A percentile compares a stretch with the other conserved stretches of the same genome.
Conservation (phyloP, 306 rosid genomes). For the Inga oerstediana region DNA sequence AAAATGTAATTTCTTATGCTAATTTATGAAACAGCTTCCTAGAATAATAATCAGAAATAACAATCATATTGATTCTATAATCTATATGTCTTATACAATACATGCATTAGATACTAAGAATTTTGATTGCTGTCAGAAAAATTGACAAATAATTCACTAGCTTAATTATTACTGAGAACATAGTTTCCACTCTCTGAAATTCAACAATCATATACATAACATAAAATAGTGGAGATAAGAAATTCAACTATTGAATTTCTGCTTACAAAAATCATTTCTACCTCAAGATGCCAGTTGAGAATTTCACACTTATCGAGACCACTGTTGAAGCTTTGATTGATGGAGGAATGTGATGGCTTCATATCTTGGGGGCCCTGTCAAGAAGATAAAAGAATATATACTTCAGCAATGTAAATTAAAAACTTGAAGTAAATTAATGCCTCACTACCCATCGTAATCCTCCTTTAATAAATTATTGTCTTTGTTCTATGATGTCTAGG, state of each 20-base stretch:
- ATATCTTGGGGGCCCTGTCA: conserved; percentile 56
- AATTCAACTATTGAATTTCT: background rate
- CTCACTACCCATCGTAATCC: background rate
- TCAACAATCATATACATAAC: too few relatives aligned
- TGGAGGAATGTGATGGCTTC: conserved; percentile 79
- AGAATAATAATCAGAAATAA: too few relatives aligned
- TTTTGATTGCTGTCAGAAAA: too few relatives aligned
- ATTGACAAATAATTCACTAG: too few relatives aligned
- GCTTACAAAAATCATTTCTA: conserved; percentile 17
- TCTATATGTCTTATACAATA: too few relatives aligned
- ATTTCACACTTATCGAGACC: background rate
- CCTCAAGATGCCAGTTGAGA: conserved; percentile 25
- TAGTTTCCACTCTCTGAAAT: too few relatives aligned
- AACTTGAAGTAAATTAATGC: background rate
- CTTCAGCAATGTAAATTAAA: background rate
- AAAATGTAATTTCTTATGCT: too few relatives aligned
- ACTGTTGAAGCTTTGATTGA: conserved; percentile 66
- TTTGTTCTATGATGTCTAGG: background rate
- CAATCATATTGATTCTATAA: too few relatives aligned
- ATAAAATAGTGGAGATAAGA: too few relatives aligned
- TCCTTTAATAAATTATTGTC: background rate
- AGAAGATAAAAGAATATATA: too few relatives aligned
- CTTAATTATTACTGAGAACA: background rate
- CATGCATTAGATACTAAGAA: too few relatives aligned
- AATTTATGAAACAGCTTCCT: too few relatives aligned